Evolutionary conservation across 2,329 filamentous ascomycete genomes (phyloP).

Genomic region (Sclerotinia spermophila): DNA sequence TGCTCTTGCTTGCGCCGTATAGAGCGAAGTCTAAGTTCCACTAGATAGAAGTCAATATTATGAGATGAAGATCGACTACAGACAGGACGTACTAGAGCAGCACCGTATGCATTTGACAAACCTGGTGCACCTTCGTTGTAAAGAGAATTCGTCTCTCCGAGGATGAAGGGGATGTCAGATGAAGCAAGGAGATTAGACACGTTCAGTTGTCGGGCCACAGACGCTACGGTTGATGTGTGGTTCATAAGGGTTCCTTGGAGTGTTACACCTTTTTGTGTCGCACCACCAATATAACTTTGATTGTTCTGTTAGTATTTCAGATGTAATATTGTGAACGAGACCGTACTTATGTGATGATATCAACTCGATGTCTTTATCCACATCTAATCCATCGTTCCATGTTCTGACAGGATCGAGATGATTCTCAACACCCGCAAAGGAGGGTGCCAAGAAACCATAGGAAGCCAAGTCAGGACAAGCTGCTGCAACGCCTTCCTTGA

Average conservation of each 20-base stretch:
- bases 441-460: slow-evolving; percentile 55
- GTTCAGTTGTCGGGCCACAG: slow-evolving; percentile 43
- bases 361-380: slow-evolving; percentile 47
- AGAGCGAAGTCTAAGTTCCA: slow-evolving; percentile 63
- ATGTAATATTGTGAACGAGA: not conserved
- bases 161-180: slow-evolving; percentile 32
- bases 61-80: not conserved
- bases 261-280: slow-evolving; percentile 56
- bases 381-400: slow-evolving; percentile 53
- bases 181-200: slow-evolving; percentile 37
- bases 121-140: slow-evolving; percentile 60
- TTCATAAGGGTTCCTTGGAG: slow-evolving; percentile 62
- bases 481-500: slow-evolving; percentile 44
- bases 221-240: slow-evolving; percentile 51
- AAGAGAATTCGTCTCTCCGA: slow-evolving; percentile 54
- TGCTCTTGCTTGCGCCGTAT: slow-evolving; percentile 52
- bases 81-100: slow-evolving; percentile 44
- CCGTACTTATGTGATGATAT: slow-evolving; percentile 59
- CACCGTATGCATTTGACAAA: slow-evolving; percentile 61
- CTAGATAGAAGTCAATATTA: not conserved
- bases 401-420: slow-evolving; percentile 48
- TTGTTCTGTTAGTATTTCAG: slow-evolving; percentile 6
- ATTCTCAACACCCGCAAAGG: slow-evolving; percentile 52
- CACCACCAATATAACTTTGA: slow-evolving; percentile 58
- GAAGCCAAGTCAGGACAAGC: slow-evolving; percentile 49